A percentile compares a stretch with the other conserved stretches of the same genome.
Conservation (phyloP, 805 yeast species). For the Ogataea degrootiae region DNA sequence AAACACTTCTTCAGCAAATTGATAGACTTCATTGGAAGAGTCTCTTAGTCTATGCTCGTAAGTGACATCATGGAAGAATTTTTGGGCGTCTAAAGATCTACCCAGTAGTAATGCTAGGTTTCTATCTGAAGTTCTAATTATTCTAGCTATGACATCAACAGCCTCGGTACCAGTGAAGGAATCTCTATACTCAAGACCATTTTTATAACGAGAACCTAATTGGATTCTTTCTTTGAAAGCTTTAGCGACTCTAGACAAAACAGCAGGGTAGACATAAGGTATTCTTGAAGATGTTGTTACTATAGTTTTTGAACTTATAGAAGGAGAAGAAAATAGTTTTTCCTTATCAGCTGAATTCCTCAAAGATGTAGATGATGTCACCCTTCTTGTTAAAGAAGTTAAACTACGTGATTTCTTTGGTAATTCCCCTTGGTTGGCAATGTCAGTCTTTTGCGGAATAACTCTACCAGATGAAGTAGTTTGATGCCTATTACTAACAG, state of each 20-base stretch:
- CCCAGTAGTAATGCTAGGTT: conserved; percentile 86
- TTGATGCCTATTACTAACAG: conserved; percentile 29
- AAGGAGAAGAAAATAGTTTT: conserved; percentile 23
- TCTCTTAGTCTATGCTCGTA: conserved; percentile 92
- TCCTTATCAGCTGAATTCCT: conserved; percentile 28
- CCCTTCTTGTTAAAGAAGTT: conserved; percentile 37
- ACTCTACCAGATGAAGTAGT: conserved; percentile 40
- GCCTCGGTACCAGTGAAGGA: conserved; percentile 94
- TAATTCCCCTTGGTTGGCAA: conserved; percentile 15
- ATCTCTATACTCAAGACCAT: conserved; percentile 87
- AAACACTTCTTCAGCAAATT: conserved; percentile 55
- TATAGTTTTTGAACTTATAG: conserved; percentile 39
- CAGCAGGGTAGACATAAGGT: conserved; percentile 85
- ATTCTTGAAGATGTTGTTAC: conserved; percentile 43
- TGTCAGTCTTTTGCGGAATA: conserved; percentile 42
- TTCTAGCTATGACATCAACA: conserved; percentile 81
- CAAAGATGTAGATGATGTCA: conserved; percentile 30
- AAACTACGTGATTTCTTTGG: conserved; percentile 45
- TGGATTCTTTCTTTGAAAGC: conserved; percentile 66
- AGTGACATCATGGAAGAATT: conserved; percentile 90
- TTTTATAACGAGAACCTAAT: conserved; percentile 76
- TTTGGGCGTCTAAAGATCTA: conserved; percentile 89
- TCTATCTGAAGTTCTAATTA: conserved; percentile 85
- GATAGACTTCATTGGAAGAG: conserved; percentile 81
- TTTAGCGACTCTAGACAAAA: conserved; percentile 78